Evolutionary conservation across 1,284 basidiomycete genomes (phyloP).

Genomic region (Chalciporus sp.): DNA sequence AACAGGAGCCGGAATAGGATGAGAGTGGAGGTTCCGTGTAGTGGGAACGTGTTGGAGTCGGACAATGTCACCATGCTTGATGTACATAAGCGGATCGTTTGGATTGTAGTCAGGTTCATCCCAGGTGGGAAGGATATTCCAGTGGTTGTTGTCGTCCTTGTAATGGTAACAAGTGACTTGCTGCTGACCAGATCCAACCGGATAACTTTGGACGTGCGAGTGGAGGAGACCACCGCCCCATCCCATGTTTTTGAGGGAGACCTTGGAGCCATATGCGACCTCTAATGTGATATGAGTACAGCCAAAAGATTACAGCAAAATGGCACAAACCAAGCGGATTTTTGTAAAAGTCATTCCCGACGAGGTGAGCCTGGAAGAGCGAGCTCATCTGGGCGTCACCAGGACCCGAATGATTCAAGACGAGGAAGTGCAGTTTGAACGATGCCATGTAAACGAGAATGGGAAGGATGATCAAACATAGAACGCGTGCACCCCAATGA

Average conservation of each 20-base stretch:
- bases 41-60: slow-evolving; percentile 85
- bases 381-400: slow-evolving; percentile 99
- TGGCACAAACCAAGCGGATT: slow-evolving; percentile 77
- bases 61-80: slow-evolving; percentile 79
- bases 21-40: slow-evolving; percentile 91
- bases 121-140: slow-evolving; percentile 84
- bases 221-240: slow-evolving; percentile 97
- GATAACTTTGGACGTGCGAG: slow-evolving; percentile 95
- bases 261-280: slow-evolving; percentile 85
- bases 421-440: slow-evolving; percentile 96
- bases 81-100: slow-evolving; percentile 67
- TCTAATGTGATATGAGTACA: slow-evolving; percentile 50
- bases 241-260: slow-evolving; percentile 97
- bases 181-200: slow-evolving; percentile 91
- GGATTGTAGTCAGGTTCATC: slow-evolving; percentile 67
- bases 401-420: slow-evolving; percentile 92
- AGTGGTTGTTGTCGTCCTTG: slow-evolving; percentile 98
- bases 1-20: slow-evolving; percentile 85
- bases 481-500: slow-evolving; percentile 90
- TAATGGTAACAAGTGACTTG: slow-evolving; percentile 99
- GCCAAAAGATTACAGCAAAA: background rate
- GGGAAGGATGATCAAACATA: slow-evolving; percentile 88
- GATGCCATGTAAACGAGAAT: slow-evolving; percentile 90
- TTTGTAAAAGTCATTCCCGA: slow-evolving; percentile 89
- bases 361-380: slow-evolving; percentile 96